phyloP scores from a whole-genome alignment of 108 stramenopile genomes.

The Chaetoceros muelleri region DNA sequence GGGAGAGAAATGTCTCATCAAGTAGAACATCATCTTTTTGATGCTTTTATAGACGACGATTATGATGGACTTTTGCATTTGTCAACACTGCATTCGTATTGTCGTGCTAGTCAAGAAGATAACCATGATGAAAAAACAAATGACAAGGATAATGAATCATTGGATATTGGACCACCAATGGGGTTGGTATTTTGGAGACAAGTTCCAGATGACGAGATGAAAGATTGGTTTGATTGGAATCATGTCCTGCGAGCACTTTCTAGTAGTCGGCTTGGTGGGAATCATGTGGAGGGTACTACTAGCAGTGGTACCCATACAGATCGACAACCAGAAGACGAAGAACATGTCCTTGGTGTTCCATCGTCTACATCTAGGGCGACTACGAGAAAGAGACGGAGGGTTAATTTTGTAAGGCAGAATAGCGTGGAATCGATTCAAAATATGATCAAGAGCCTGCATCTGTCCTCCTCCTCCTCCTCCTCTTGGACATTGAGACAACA shows the following conservation, averaged over 20 bases:
- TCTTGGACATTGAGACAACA: not conserved
- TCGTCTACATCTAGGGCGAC: not conserved
- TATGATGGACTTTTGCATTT: slow-evolving; percentile 23
- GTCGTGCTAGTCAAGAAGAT: too few species aligned
- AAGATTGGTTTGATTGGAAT: slow-evolving; percentile 21
- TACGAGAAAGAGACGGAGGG: not conserved
- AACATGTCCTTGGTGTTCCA: too few species aligned
- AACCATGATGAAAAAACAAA: too few species aligned
- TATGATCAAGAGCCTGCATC: slow-evolving; percentile 1
- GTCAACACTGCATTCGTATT: slow-evolving; percentile 5
- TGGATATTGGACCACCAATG: too few species aligned
- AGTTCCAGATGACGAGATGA: slow-evolving; percentile 18
- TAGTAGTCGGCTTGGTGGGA: not conserved
- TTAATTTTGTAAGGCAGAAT: slow-evolving; percentile 11
- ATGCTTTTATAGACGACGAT: slow-evolving; percentile 27
- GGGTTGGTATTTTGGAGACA: slow-evolving; percentile 25
- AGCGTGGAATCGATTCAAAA: slow-evolving; percentile 18
- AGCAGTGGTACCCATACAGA: too few species aligned
- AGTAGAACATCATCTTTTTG: slow-evolving; percentile 15
- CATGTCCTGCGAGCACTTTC: slow-evolving; percentile 8
- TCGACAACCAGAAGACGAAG: too few species aligned
- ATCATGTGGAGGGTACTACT: too few species aligned
- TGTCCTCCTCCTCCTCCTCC: too few species aligned
- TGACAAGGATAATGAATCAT: slow-evolving; percentile 2
- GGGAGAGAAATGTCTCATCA: slow-evolving; percentile 15